Percentiles rank a stretch among this genome's conserved stretches.
Evolutionary conservation across 768 basidiomycete species (phyloP).

Genomic region (Phlegmacium glaucopus): DNA sequence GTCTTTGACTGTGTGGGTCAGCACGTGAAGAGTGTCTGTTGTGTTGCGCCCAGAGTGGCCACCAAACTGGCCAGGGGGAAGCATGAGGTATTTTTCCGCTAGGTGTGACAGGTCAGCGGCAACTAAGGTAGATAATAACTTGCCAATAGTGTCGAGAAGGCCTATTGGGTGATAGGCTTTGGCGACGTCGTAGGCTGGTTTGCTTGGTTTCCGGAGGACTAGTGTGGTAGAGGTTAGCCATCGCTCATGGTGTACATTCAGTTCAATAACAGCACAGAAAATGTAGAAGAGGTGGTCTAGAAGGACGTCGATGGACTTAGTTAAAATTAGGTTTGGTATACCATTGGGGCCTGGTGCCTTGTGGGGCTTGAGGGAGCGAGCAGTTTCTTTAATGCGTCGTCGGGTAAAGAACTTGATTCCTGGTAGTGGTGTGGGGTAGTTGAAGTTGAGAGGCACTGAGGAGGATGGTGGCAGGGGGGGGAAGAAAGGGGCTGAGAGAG

Average conservation of each 20-base stretch:
- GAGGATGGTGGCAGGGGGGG: too few relatives aligned
- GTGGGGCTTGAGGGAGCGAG: too few relatives aligned
- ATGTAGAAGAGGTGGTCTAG: slow-evolving; percentile 6
- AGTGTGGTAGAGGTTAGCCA: slow-evolving; percentile 27
- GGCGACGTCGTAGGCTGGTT: slow-evolving; percentile 23
- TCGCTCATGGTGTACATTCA: slow-evolving; percentile 21
- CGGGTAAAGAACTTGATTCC: too few relatives aligned
- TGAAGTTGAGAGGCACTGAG: too few relatives aligned
- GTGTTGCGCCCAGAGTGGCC: slow-evolving; percentile 22
- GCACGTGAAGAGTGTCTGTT: slow-evolving; percentile 22
- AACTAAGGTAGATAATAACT: slow-evolving; percentile 3
- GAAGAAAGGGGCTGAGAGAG: too few relatives aligned
- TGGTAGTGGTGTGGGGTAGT: too few relatives aligned
- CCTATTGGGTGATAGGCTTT: slow-evolving; percentile 19
- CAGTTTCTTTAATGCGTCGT: too few relatives aligned
- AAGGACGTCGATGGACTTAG: slow-evolving; percentile 3
- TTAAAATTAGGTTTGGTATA: not conserved
- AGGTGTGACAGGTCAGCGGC: slow-evolving; percentile 12
- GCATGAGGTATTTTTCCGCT: slow-evolving; percentile 13
- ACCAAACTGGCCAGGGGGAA: slow-evolving; percentile 24
- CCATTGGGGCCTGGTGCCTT: not conserved
- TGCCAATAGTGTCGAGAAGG: slow-evolving; percentile 16
- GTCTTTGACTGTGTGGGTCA: slow-evolving; percentile 15
- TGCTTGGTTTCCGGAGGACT: slow-evolving; percentile 34
- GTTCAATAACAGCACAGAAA: slow-evolving; percentile 8